Conservation (phyloP, 805 yeast genomes). For the Maudiozyma turicensis region DNA sequence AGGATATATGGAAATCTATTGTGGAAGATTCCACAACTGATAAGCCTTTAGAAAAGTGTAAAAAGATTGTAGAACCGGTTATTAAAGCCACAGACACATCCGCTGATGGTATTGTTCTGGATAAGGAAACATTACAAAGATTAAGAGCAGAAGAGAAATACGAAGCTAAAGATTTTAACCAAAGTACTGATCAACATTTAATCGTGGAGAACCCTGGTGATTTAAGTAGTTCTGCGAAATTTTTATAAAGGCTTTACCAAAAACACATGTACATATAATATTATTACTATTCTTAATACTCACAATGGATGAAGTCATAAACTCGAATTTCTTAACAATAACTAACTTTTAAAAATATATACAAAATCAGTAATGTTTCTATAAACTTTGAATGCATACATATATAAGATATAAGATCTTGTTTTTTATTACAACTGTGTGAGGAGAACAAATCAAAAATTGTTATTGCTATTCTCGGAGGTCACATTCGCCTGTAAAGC, state of each 20-base stretch:
- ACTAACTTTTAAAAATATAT: background rate
- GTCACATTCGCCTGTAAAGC: too few species aligned
- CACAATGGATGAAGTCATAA: background rate
- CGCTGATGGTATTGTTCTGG: conserved; percentile 14
- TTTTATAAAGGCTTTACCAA: conserved; percentile 20
- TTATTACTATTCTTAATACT: background rate
- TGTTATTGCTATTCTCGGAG: too few species aligned
- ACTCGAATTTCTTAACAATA: background rate
- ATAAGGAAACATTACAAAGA: conserved; percentile 9
- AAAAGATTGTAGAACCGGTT: background rate
- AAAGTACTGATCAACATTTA: conserved; percentile 29
- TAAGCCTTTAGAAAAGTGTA: background rate
- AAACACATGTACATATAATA: background rate
- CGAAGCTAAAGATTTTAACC: conserved; percentile 21
- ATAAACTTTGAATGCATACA: background rate
- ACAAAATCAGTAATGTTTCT: background rate
- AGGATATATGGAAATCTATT: conserved; percentile 23
- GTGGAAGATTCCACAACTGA: conserved; percentile 15
- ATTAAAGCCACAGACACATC: background rate
- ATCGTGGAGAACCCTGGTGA: conserved; percentile 35
- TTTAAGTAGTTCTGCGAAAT: conserved; percentile 30
- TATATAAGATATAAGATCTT: background rate
- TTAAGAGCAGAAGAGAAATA: conserved; percentile 18
- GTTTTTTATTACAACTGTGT: too few species aligned
- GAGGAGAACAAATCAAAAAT: too few species aligned